Evolutionary conservation across 371 early-diverging fungal genomes (phyloP).

Genomic region (Mucor irregularis): DNA sequence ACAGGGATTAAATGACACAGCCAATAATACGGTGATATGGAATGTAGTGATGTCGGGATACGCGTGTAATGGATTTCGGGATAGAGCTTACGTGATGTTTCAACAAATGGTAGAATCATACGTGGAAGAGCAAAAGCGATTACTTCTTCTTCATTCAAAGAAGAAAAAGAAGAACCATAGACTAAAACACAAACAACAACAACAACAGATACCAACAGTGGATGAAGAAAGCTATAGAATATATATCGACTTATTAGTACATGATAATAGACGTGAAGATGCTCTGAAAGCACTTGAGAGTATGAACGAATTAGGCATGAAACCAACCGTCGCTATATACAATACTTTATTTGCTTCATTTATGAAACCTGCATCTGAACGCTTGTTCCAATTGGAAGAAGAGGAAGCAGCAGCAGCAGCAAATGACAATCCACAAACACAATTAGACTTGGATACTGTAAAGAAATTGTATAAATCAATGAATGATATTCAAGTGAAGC

Average conservation of each 20-base stretch:
- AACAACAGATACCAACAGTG: slow-evolving; percentile 20
- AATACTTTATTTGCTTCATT: slow-evolving; percentile 38
- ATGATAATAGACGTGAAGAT: slow-evolving; percentile 15
- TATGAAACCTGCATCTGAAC: slow-evolving; percentile 9
- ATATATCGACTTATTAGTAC: slow-evolving; percentile 31
- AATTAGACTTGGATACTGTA: slow-evolving; percentile 4
- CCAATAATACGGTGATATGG: slow-evolving; percentile 32
- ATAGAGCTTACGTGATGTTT: slow-evolving; percentile 37
- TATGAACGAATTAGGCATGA: slow-evolving; percentile 21
- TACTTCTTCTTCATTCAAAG: background rate
- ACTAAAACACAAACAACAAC: background rate
- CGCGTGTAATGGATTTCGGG: slow-evolving; percentile 20
- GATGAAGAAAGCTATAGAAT: slow-evolving; percentile 41
- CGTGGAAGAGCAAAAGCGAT: background rate
- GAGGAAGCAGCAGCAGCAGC: background rate
- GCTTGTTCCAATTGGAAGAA: background rate
- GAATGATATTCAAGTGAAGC: slow-evolving; percentile 29
- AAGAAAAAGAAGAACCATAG: background rate
- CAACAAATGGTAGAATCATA: slow-evolving; percentile 8
- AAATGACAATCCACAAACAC: background rate
- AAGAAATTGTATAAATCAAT: slow-evolving; percentile 29
- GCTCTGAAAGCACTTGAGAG: slow-evolving; percentile 21
- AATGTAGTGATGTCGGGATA: slow-evolving; percentile 42
- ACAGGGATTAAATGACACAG: slow-evolving; percentile 2
- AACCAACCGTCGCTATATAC: slow-evolving; percentile 35